phyloP scores from a whole-genome alignment of 1,139 yeast genomes.

The Schizosaccharomyces versatilis region DNA sequence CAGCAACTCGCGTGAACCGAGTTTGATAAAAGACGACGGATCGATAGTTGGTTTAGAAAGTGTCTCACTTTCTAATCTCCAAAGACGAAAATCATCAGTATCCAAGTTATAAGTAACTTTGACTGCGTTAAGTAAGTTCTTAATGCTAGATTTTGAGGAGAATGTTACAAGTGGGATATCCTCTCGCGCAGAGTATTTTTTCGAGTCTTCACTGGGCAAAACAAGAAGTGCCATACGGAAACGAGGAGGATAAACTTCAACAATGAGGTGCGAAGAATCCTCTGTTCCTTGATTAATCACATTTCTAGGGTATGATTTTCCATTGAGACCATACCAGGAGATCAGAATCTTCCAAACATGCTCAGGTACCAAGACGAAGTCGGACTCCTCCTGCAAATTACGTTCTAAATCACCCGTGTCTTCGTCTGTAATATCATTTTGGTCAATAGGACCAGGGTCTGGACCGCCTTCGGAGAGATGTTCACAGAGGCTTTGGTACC shows the following conservation, averaged over 20 bases:
- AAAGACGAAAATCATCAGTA: not conserved
- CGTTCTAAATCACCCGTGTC: not conserved
- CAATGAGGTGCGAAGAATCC: not conserved
- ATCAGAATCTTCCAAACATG: not conserved
- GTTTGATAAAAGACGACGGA: not conserved
- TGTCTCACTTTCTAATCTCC: conserved; percentile 1
- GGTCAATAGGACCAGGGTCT: conserved; percentile 2
- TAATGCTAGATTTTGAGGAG: not conserved
- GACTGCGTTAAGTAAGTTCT: not conserved
- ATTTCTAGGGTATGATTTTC: not conserved
- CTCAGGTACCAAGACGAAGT: not conserved
- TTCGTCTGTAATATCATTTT: not conserved
- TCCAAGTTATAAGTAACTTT: not conserved
- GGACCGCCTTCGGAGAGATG: not conserved
- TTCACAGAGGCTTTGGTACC: not conserved
- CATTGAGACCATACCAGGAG: conserved; percentile 1
- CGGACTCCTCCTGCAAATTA: not conserved
- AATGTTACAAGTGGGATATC: not conserved
- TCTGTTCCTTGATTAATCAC: not conserved
- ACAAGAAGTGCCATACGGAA: not conserved
- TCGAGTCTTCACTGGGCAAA: not conserved
- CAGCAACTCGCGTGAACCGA: not conserved
- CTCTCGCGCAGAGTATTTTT: not conserved
- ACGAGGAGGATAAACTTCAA: not conserved
- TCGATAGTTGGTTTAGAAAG: not conserved